Percentiles rank a stretch among this genome's conserved stretches.
These are phyloP conservation scores for Petunia axillaris DNA, from an alignment of 257 asterid species.

Conservation along the genomic window DNA sequence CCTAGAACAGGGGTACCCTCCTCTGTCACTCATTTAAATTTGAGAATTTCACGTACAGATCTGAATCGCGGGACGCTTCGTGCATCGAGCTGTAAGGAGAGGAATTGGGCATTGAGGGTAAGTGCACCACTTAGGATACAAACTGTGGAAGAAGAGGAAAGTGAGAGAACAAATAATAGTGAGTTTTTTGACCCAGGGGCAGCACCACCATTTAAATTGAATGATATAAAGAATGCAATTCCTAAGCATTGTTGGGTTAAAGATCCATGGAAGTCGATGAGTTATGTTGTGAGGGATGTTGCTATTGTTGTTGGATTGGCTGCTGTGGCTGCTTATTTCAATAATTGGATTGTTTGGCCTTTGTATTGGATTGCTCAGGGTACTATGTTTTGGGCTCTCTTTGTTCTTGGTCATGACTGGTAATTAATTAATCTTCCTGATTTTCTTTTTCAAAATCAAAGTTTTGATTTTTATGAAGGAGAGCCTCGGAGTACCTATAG, in stretches of 20 bases:
- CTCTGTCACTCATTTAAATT: constrained; percentile 28
- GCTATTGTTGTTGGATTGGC: constrained; percentile 81
- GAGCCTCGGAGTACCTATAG: too few species aligned
- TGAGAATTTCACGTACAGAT: constrained; percentile 45
- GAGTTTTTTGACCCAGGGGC: constrained; percentile 71
- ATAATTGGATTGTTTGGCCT: constrained; percentile 92
- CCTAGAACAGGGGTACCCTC: constrained; percentile 45
- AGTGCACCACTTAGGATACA: constrained; percentile 71
- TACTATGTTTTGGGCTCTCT: constrained; percentile 98
- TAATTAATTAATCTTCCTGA: constrained; percentile 20
- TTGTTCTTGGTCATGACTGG: constrained; percentile 99
- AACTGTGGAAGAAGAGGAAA: constrained; percentile 47
- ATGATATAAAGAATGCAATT: constrained; percentile 81
- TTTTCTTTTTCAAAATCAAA: neutral
- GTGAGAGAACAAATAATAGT: constrained; percentile 25
- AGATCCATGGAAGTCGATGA: constrained; percentile 86
- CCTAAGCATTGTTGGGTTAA: constrained; percentile 98
- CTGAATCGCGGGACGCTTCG: constrained; percentile 33
- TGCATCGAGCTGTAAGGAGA: constrained; percentile 36
- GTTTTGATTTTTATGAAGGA: neutral
- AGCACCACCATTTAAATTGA: constrained; percentile 77
- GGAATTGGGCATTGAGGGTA: constrained; percentile 73
- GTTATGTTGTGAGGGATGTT: constrained; percentile 85
- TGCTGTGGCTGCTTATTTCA: constrained; percentile 76
- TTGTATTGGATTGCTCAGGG: constrained; percentile 94